These are phyloP conservation scores for Brettanomyces naardenensis DNA, from an alignment of 805 yeast species.

Conservation along the genomic window DNA sequence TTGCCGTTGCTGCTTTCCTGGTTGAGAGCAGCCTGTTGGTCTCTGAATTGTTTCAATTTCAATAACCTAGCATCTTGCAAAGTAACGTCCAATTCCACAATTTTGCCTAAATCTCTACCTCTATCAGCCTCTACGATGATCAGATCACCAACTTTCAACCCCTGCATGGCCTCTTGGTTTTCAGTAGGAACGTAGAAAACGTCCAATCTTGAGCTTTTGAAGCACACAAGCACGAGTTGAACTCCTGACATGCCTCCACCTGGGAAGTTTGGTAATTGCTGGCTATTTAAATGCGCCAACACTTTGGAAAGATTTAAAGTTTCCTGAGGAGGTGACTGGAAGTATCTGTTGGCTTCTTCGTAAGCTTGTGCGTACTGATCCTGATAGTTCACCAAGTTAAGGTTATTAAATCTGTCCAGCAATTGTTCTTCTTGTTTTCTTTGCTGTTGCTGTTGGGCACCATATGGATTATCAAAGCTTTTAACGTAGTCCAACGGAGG, in stretches of 20 bases:
- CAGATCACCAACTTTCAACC: slow-evolving; percentile 48
- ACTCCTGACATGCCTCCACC: slow-evolving; percentile 20
- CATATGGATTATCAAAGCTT: slow-evolving; percentile 15
- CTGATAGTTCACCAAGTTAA: slow-evolving; percentile 13
- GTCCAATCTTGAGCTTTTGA: slow-evolving; percentile 75
- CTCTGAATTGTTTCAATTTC: slow-evolving; percentile 59
- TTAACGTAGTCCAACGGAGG: slow-evolving; percentile 17
- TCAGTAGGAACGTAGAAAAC: slow-evolving; percentile 55
- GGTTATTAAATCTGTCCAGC: slow-evolving; percentile 10
- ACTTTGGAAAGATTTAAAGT: slow-evolving; percentile 17
- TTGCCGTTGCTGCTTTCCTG: slow-evolving; percentile 21
- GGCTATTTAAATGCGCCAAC: slow-evolving; percentile 16
- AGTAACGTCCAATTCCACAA: slow-evolving; percentile 48
- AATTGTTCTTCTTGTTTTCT: slow-evolving; percentile 7
- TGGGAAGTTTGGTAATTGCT: slow-evolving; percentile 26
- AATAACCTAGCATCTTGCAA: slow-evolving; percentile 61
- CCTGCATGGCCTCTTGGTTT: slow-evolving; percentile 14
- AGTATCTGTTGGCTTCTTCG: slow-evolving; percentile 21
- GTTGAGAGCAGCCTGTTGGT: slow-evolving; percentile 58
- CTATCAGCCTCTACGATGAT: slow-evolving; percentile 83
- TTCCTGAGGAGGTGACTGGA: slow-evolving; percentile 20
- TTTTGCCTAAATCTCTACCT: slow-evolving; percentile 68
- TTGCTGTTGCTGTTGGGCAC: slow-evolving; percentile 9
- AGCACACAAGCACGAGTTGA: slow-evolving; percentile 55
- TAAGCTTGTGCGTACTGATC: slow-evolving; percentile 20